phyloP scores from a whole-genome alignment of 306 rosid genomes.

The Cicer pinnatifidum region DNA sequence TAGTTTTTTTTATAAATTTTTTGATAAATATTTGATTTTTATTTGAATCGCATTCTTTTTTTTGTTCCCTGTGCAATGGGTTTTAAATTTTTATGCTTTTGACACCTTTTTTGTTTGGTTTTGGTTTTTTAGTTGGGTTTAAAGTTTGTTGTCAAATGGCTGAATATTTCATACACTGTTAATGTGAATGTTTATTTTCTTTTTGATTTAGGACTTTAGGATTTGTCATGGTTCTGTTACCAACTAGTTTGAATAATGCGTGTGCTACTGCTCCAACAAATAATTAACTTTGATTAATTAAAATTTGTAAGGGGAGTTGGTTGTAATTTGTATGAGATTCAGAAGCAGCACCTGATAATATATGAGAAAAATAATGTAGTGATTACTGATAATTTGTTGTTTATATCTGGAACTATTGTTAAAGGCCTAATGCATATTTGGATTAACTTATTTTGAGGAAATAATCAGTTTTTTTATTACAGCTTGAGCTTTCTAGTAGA shows the following conservation, averaged over 20 bases:
- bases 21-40: not conserved
- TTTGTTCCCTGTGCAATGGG: not conserved
- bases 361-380: not conserved
- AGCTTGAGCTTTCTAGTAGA: not conserved
- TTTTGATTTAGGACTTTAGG: not conserved
- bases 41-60: not conserved
- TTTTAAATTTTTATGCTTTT: not conserved
- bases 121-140: not conserved
- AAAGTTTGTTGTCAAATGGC: not conserved
- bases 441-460: not conserved
- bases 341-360: not conserved
- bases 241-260: not conserved
- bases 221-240: not conserved
- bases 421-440: not conserved
- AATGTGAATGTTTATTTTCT: not conserved
- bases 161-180: not conserved
- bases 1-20: not conserved
- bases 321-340: conserved; percentile 8
- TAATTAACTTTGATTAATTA: not conserved
- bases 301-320: not conserved
- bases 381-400: not conserved
- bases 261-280: not conserved
- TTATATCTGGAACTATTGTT: conserved; percentile 3
- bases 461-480: not conserved
- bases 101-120: not conserved